phyloP scores from a whole-genome alignment of 352 stramenopile species.

The Pythium phragmitis region DNA sequence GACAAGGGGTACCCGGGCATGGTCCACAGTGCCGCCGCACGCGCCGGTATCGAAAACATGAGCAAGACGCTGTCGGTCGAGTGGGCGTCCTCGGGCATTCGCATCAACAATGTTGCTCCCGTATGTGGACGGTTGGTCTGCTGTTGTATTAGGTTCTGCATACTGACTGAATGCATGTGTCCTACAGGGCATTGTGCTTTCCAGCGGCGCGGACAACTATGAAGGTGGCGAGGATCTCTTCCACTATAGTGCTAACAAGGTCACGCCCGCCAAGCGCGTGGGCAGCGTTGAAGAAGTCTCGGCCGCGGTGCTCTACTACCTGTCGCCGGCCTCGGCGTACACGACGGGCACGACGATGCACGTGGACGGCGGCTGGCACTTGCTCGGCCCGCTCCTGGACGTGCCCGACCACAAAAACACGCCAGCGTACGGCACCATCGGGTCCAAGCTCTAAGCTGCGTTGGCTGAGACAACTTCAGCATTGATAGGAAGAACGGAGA shows the following conservation, averaged over 20 bases:
- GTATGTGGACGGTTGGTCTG: conserved; percentile 1
- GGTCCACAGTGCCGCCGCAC: conserved; percentile 88
- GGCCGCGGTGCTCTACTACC: conserved; percentile 78
- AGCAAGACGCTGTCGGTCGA: conserved; percentile 93
- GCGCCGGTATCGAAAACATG: conserved; percentile 93
- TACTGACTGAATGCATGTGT: background rate
- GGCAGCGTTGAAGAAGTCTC: conserved; percentile 88
- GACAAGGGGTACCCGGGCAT: conserved; percentile 93
- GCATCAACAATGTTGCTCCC: conserved; percentile 93
- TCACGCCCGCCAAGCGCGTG: conserved; percentile 87
- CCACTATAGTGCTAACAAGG: conserved; percentile 67
- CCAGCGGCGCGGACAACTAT: conserved; percentile 88
- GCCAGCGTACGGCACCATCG: conserved; percentile 58
- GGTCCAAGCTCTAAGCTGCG: conserved; percentile 37
- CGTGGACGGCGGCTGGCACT: conserved; percentile 76
- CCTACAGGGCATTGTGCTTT: conserved; percentile 69
- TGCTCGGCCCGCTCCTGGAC: conserved; percentile 52
- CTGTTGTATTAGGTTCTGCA: background rate
- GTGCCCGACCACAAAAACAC: conserved; percentile 70
- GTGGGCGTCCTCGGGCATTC: conserved; percentile 91
- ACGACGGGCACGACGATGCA: conserved; percentile 79
- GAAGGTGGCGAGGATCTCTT: conserved; percentile 86
- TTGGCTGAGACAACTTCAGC: too few relatives aligned
- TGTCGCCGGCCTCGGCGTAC: conserved; percentile 80
- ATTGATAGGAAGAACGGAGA: too few relatives aligned